Conservation (phyloP, 371 early-diverging fungal genomes). For the Mortierella sp. region DNA sequence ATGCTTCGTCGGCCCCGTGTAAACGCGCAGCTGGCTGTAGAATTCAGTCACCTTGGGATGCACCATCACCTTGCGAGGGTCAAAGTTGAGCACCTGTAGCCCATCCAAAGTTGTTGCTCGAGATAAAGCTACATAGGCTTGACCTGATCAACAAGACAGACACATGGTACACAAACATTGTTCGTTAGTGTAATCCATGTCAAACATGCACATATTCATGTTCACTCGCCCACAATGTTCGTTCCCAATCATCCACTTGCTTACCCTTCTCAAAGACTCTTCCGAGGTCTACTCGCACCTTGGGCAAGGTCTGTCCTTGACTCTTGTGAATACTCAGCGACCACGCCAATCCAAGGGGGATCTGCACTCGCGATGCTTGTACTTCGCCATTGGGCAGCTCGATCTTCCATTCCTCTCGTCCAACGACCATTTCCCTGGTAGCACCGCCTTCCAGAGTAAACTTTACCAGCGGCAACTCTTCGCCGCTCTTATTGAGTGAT, state of each 20-base stretch:
- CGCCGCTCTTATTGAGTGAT: slow-evolving; percentile 26
- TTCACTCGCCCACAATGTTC: no score
- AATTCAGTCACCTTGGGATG: slow-evolving; percentile 75
- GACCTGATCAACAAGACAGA: slow-evolving; percentile 48
- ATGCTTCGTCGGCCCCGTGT: slow-evolving; percentile 6
- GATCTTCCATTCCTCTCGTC: slow-evolving; percentile 44
- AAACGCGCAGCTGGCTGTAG: slow-evolving; percentile 51
- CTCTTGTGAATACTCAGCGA: slow-evolving; percentile 73
- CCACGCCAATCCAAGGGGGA: slow-evolving; percentile 73
- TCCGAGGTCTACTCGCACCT: slow-evolving; percentile 47
- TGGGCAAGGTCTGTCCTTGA: slow-evolving; percentile 60
- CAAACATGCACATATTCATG: no score
- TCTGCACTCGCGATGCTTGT: slow-evolving; percentile 51
- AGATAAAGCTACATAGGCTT: slow-evolving; percentile 72
- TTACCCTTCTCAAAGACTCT: slow-evolving; percentile 51
- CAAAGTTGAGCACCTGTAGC: slow-evolving; percentile 79
- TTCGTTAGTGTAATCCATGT: no score
- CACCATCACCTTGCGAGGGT: slow-evolving; percentile 71
- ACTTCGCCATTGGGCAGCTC: slow-evolving; percentile 30
- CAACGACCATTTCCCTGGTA: slow-evolving; percentile 27
- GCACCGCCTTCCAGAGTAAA: slow-evolving; percentile 33
- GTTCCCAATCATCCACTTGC: no score
- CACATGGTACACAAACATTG: neutral
- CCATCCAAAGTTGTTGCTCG: slow-evolving; percentile 59
- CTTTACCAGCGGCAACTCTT: slow-evolving; percentile 33